Percentiles rank a stretch among this genome's conserved stretches.
These are phyloP conservation scores for Mallotus japonicus DNA, from an alignment of 441 rosid species.

Conservation along the genomic window DNA sequence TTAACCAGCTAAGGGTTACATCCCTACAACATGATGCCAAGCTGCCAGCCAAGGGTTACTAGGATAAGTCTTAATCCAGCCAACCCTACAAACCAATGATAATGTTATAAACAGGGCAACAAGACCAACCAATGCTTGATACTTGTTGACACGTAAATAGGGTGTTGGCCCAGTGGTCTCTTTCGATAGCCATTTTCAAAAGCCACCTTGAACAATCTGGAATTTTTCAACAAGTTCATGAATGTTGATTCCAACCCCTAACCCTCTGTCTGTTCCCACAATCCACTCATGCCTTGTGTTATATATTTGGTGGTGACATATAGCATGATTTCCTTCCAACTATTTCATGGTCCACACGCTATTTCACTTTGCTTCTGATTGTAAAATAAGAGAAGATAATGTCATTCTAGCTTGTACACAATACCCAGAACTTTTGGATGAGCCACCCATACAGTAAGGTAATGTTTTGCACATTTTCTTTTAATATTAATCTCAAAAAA, in stretches of 20 bases:
- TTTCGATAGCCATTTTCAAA: slow-evolving; percentile 15
- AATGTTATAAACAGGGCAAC: slow-evolving; percentile 8
- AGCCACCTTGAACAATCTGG: slow-evolving; percentile 26
- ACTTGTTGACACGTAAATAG: not conserved
- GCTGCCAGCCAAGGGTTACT: slow-evolving; percentile 15
- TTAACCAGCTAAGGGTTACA: not conserved
- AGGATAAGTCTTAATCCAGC: slow-evolving; percentile 17
- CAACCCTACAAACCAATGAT: slow-evolving; percentile 23
- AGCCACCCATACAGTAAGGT: too few species aligned
- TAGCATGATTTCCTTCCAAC: slow-evolving; percentile 5
- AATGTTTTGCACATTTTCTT: too few species aligned
- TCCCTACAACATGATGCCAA: slow-evolving; percentile 9
- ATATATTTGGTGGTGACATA: slow-evolving; percentile 2
- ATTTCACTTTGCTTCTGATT: not conserved
- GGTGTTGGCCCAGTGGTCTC: slow-evolving; percentile 3
- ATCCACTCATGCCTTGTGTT: not conserved
- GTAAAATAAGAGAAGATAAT: not conserved
- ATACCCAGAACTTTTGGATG: too few species aligned
- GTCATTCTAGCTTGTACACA: too few species aligned
- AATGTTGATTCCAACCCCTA: not conserved
- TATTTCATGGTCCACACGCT: slow-evolving; percentile 29
- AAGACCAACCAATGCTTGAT: not conserved
- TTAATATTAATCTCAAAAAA: too few species aligned
- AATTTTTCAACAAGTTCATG: slow-evolving; percentile 19
- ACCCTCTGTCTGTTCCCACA: too few species aligned